phyloP scores from a whole-genome alignment of 208 protist species.

The Trypanosoma scelopori region DNA sequence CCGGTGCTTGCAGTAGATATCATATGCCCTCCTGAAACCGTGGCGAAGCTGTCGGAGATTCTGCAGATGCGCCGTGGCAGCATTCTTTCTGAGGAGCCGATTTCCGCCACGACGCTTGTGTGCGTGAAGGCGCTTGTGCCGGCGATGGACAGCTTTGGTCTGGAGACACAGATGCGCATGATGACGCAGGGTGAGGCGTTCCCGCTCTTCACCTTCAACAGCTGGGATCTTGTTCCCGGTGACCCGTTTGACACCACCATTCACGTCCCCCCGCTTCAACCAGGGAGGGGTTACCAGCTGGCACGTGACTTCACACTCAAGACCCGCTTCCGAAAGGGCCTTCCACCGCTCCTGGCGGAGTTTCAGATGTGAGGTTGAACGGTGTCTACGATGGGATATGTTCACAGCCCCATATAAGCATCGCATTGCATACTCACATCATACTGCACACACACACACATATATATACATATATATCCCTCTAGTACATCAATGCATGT shows the following conservation, averaged over 20 bases:
- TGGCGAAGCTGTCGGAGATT: conserved; percentile 84
- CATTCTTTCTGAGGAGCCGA: conserved; percentile 87
- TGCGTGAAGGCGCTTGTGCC: conserved; percentile 95
- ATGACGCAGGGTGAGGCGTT: conserved; percentile 96
- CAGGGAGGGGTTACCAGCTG: conserved; percentile 89
- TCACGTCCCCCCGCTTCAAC: conserved; percentile 95
- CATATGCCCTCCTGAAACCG: conserved; percentile 80
- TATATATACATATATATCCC: conserved; percentile 8
- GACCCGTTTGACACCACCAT: conserved; percentile 98
- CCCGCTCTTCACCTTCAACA: conserved; percentile 93
- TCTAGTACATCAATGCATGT: not conserved
- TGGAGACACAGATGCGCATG: conserved; percentile 98
- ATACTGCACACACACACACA: too few species aligned
- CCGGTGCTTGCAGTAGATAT: conserved; percentile 97
- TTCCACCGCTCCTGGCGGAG: conserved; percentile 73
- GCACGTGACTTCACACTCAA: conserved; percentile 99
- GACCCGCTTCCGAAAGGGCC: conserved; percentile 96
- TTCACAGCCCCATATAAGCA: not conserved
- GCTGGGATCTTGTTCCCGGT: conserved; percentile 98
- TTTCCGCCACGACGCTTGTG: conserved; percentile 96
- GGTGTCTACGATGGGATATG: conserved; percentile 8
- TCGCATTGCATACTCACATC: not conserved
- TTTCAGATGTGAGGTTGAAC: conserved; percentile 26
- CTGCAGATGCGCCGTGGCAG: conserved; percentile 91
- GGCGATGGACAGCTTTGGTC: conserved; percentile 98